These are phyloP conservation scores for Tephrocybe sp. DNA, from an alignment of 768 basidiomycete genomes.

Conservation along the genomic window DNA sequence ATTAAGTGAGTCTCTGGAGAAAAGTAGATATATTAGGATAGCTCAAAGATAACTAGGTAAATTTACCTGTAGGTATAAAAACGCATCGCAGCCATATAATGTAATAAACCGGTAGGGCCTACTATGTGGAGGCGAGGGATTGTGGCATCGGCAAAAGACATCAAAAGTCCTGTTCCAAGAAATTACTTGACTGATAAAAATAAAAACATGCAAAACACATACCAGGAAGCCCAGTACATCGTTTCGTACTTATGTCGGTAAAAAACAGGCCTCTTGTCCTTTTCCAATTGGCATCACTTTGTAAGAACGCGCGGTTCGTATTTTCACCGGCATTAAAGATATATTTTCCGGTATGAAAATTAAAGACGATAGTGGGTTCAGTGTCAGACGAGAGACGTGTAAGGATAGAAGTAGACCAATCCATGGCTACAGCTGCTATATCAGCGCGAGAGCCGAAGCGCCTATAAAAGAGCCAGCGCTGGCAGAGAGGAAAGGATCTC, in stretches of 20 bases:
- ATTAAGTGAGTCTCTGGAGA: conserved; percentile 45
- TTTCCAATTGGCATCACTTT: conserved; percentile 63
- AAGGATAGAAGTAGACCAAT: conserved; percentile 64
- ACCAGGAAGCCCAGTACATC: conserved; percentile 76
- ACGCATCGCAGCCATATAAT: conserved; percentile 70
- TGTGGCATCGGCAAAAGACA: conserved; percentile 76
- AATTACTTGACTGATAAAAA: conserved; percentile 1
- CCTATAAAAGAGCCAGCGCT: conserved; percentile 8
- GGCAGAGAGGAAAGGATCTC: conserved; percentile 7
- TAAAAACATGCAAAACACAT: conserved; percentile 3
- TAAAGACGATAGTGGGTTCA: conserved; percentile 71
- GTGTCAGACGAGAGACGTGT: conserved; percentile 70
- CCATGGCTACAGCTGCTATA: conserved; percentile 32
- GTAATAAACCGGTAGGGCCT: conserved; percentile 73
- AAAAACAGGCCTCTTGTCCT: conserved; percentile 72
- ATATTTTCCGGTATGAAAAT: conserved; percentile 78
- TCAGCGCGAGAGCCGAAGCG: conserved; percentile 3
- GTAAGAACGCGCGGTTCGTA: conserved; percentile 68
- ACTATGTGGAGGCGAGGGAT: conserved; percentile 54
- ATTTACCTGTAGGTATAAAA: conserved; percentile 64
- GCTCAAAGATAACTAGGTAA: not conserved
- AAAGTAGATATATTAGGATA: conserved; percentile 1
- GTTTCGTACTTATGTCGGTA: conserved; percentile 58
- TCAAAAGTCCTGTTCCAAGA: conserved; percentile 55
- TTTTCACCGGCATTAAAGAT: conserved; percentile 89